Evolutionary conservation across 148 eudicot genomes (phyloP).

Genomic region (Chenopodium formosanum): DNA sequence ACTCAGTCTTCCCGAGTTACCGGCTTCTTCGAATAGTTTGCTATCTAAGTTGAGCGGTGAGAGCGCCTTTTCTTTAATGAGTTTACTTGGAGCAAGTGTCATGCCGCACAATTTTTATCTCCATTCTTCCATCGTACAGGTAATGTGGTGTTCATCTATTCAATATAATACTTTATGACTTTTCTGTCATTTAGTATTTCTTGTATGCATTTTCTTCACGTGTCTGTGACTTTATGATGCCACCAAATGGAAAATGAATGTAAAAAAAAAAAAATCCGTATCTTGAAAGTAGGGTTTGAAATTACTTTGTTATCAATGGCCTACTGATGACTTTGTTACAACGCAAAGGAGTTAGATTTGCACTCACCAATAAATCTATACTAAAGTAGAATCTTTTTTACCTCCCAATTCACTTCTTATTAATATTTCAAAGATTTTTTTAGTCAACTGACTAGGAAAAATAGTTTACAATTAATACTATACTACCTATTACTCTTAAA

Average conservation of each 20-base stretch:
- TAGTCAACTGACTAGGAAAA: no score
- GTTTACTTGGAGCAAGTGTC: slow-evolving; percentile 85
- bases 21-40: slow-evolving; percentile 53
- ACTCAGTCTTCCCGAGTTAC: slow-evolving; percentile 59
- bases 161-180: slow-evolving; percentile 11
- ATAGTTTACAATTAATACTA: no score
- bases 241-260: background rate
- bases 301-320: background rate
- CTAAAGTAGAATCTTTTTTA: no score
- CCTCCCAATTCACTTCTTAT: no score
- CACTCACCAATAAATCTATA: background rate
- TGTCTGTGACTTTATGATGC: background rate
- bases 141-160: slow-evolving; percentile 18
- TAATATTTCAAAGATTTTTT: no score
- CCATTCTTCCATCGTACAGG: slow-evolving; percentile 96
- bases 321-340: background rate
- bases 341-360: background rate
- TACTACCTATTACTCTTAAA: no score
- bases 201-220: background rate
- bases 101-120: slow-evolving; percentile 97
- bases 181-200: background rate
- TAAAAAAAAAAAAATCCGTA: no score
- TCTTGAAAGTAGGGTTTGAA: background rate
- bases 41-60: slow-evolving; percentile 74
- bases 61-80: slow-evolving; percentile 79